phyloP scores from a whole-genome alignment of 1,139 yeast genomes.

The Pichia sorboxylosa region DNA sequence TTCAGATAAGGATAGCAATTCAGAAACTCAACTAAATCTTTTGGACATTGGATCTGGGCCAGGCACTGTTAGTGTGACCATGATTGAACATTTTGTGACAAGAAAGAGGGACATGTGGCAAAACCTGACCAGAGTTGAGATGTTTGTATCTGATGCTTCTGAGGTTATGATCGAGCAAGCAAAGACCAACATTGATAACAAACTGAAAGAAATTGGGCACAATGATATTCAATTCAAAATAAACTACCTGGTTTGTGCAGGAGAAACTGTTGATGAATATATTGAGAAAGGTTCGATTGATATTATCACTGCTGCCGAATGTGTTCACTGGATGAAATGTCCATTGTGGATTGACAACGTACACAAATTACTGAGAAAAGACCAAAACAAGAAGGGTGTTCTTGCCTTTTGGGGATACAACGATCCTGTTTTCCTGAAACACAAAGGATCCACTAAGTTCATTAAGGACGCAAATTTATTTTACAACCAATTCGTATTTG shows the following conservation, averaged over 20 bases:
- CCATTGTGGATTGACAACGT: slow-evolving; percentile 40
- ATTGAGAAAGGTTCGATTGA: slow-evolving; percentile 31
- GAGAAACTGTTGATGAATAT: slow-evolving; percentile 22
- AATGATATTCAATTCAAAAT: too few relatives aligned
- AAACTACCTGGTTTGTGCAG: slow-evolving; percentile 21
- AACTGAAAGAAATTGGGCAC: too few relatives aligned
- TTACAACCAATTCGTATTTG: slow-evolving; percentile 28
- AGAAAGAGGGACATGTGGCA: neutral
- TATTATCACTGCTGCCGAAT: slow-evolving; percentile 63
- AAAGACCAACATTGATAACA: neutral
- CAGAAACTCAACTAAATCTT: slow-evolving; percentile 10
- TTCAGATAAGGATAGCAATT: neutral
- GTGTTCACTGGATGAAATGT: slow-evolving; percentile 72
- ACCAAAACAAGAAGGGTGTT: too few relatives aligned
- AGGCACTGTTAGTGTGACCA: slow-evolving; percentile 29
- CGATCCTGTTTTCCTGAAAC: slow-evolving; percentile 43
- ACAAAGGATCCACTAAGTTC: neutral
- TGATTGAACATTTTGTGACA: slow-evolving; percentile 1
- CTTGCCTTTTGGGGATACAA: slow-evolving; percentile 72
- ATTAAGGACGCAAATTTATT: slow-evolving; percentile 29
- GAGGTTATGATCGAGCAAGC: slow-evolving; percentile 42
- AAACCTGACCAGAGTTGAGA: slow-evolving; percentile 32
- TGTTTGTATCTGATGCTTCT: slow-evolving; percentile 62
- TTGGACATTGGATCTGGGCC: slow-evolving; percentile 82
- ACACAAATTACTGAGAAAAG: slow-evolving; percentile 36